Evolutionary conservation across 495 filamentous ascomycete species (phyloP), one percentile per base, ranked within the genome.

Genomic region (Umbilicaria muhlenbergii): DNA sequence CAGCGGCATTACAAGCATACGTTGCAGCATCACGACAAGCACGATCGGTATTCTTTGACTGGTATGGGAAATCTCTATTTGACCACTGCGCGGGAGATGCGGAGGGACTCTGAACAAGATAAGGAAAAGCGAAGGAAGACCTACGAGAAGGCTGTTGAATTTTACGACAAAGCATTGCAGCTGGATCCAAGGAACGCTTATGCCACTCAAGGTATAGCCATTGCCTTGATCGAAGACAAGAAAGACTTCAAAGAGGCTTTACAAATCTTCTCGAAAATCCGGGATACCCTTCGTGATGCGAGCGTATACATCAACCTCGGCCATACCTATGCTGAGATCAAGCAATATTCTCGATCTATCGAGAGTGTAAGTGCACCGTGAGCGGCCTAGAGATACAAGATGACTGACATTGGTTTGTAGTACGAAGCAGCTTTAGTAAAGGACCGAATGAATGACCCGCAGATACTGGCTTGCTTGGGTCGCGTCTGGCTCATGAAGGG

Each of bases 31-130:
- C 81, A 85, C 58, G 86, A 96, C 61, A 96, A 98, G 67, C 91
- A 96, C 57, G 91, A 98, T 53, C 77, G 84, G 12, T 98, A 96
- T 59, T 81, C 91, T 4, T 66, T 98, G 31, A 86, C 87, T 11
- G 89, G 83, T 5, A 96, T 98, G 91, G 91, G 91, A 15, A 98
- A 98, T 60, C 61, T 96, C 39, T 82, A 89, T 53, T 71, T 95
- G 28, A 64, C 78, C 43, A 74, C 81, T 35, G 91, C 91, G 2
- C 78, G 91, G 35, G 91, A 98, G 59, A 95, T 96, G 88, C 80
- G 81, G 37, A 73, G 88, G 39, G 83, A 91, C 34, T 83, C 82
- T 2, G 91, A 96, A 13, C 64, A 72, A 44, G 89, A 98, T 42
- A 91, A 83, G 62, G 81, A 91, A 47, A 92, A 92, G 62, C 78